These are phyloP conservation scores for Termitomyces sp. DNA, from an alignment of 768 basidiomycete genomes.

Conservation along the genomic window DNA sequence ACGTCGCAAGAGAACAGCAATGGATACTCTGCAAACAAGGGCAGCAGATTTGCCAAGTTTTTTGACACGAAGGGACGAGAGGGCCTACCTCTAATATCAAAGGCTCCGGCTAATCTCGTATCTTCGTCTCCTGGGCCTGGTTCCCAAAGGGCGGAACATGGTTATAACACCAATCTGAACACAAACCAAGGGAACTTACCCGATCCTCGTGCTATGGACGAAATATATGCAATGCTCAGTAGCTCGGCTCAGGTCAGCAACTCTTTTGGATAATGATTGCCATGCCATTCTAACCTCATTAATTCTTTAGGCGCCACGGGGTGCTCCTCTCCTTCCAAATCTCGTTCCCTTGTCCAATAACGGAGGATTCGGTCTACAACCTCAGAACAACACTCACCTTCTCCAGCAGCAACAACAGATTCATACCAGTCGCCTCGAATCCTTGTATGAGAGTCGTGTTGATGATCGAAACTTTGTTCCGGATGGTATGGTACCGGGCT, in stretches of 20 bases:
- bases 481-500: conserved; percentile 82
- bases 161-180: conserved; percentile 27
- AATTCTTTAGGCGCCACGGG: conserved; percentile 26
- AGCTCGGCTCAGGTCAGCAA: conserved; percentile 65
- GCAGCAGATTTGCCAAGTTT: conserved; percentile 84
- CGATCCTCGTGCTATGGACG: conserved; percentile 67
- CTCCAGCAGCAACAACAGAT: conserved; percentile 32
- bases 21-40: conserved; percentile 53
- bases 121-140: conserved; percentile 41
- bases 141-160: conserved; percentile 43
- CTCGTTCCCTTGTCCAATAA: conserved; percentile 22
- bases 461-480: conserved; percentile 79
- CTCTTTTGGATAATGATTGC: neutral
- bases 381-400: conserved; percentile 32
- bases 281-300: neutral
- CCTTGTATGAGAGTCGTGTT: conserved; percentile 66
- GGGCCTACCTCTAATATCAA: conserved; percentile 24
- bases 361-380: conserved; percentile 27
- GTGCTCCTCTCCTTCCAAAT: conserved; percentile 17
- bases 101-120: conserved; percentile 32
- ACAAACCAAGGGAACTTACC: conserved; percentile 27
- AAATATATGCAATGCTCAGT: conserved; percentile 76
- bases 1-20: conserved; percentile 28
- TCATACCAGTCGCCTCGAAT: conserved; percentile 51
- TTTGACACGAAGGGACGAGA: conserved; percentile 72